Evolutionary conservation across 2,329 filamentous ascomycete genomes (phyloP).

Genomic region (Ilyonectria mors-panacis): DNA sequence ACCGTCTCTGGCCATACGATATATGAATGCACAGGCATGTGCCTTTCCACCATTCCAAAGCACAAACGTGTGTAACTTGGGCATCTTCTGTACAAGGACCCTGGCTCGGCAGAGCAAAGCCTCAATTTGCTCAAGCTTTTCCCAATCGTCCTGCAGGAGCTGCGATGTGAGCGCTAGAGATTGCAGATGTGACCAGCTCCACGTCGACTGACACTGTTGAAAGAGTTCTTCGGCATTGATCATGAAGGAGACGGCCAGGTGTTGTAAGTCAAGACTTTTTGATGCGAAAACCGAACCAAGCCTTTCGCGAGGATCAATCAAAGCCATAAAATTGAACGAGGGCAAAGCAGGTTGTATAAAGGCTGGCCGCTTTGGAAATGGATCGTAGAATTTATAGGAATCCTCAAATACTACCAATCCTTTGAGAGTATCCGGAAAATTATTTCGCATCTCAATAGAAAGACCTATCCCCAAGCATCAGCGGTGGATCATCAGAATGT

Average conservation of each 20-base stretch:
- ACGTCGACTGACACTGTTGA: slow-evolving; percentile 37
- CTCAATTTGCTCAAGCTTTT: slow-evolving; percentile 36
- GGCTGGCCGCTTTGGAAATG: slow-evolving; percentile 14
- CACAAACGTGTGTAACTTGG: slow-evolving; percentile 50
- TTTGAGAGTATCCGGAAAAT: slow-evolving; percentile 45
- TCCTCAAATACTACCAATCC: slow-evolving; percentile 50
- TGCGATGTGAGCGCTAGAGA: slow-evolving; percentile 54
- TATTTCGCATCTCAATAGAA: slow-evolving; percentile 7
- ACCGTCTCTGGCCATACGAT: slow-evolving; percentile 38
- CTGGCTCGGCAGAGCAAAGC: slow-evolving; percentile 46
- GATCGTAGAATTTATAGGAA: slow-evolving; percentile 38
- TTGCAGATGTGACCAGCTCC: slow-evolving; percentile 49
- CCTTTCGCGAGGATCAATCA: slow-evolving; percentile 5
- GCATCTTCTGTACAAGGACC: slow-evolving; percentile 47
- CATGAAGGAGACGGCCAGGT: slow-evolving; percentile 50
- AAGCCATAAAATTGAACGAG: neutral
- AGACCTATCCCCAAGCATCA: slow-evolving; percentile 28
- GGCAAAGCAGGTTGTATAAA: neutral
- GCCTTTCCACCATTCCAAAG: slow-evolving; percentile 52
- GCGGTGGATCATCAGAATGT: slow-evolving; percentile 7
- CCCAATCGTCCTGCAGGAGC: slow-evolving; percentile 34
- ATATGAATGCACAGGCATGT: slow-evolving; percentile 54
- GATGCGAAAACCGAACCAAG: slow-evolving; percentile 43
- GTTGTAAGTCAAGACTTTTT: slow-evolving; percentile 47
- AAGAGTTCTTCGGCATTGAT: slow-evolving; percentile 50